Percentiles rank a stretch among this genome's conserved stretches.
phyloP scores from a whole-genome alignment of 768 basidiomycete genomes.

The Rhodotorula kratochvilovae region DNA sequence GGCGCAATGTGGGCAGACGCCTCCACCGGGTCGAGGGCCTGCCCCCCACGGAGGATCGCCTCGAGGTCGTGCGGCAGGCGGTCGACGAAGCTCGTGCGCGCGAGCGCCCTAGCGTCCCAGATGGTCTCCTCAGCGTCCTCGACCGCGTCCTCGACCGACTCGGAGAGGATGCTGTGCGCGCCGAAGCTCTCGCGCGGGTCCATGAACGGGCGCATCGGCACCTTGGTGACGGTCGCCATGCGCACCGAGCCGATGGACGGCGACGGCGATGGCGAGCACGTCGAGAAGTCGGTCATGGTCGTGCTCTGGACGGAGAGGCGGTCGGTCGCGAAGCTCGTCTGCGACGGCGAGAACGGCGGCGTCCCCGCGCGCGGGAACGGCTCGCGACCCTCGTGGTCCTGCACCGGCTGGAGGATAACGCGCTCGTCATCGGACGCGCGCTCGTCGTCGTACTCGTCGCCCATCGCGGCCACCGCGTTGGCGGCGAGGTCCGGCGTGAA shows the following conservation, averaged over 20 bases:
- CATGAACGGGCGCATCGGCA: background rate
- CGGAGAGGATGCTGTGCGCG: constrained; percentile 14
- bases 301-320: constrained; percentile 11
- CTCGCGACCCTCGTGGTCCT: background rate
- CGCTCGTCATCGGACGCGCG: background rate
- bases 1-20: no score
- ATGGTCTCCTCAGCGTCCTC: constrained; percentile 6
- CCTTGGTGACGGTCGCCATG: constrained; percentile 14
- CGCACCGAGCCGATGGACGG: constrained; percentile 27
- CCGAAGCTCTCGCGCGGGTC: constrained; percentile 6
- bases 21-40: no score
- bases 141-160: constrained; percentile 17
- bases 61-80: constrained; percentile 18
- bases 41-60: background rate
- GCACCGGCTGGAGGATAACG: background rate
- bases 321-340: background rate
- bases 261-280: constrained; percentile 20
- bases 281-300: constrained; percentile 13
- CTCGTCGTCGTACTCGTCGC: background rate
- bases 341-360: constrained; percentile 9
- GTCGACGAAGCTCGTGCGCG: constrained; percentile 10
- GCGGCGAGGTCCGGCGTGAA: constrained; percentile 1
- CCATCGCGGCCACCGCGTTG: background rate
- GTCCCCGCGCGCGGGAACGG: background rate
- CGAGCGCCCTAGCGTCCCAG: constrained; percentile 15